phyloP scores from a whole-genome alignment of 257 asterid species.

The Fraxinus quadrangulata region DNA sequence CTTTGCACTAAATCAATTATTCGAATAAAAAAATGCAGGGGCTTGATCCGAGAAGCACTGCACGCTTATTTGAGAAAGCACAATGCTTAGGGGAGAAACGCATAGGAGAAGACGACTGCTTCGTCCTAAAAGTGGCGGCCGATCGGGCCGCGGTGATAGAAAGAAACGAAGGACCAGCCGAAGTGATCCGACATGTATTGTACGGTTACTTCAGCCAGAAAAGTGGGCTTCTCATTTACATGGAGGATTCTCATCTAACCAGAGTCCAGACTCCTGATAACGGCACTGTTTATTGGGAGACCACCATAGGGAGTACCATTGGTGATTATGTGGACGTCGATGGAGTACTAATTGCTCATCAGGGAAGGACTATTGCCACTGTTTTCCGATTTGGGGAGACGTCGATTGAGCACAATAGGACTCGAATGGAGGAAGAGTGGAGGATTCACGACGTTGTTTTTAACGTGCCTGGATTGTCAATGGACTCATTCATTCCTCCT shows the following conservation, averaged over 20 bases:
- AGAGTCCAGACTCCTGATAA: slow-evolving; percentile 52
- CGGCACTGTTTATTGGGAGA: slow-evolving; percentile 81
- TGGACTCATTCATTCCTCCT: slow-evolving; percentile 73
- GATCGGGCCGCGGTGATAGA: slow-evolving; percentile 71
- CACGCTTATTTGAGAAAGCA: slow-evolving; percentile 60
- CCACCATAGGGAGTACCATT: slow-evolving; percentile 75
- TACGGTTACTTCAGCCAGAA: slow-evolving; percentile 88
- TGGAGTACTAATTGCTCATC: slow-evolving; percentile 69
- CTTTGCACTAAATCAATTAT: background rate
- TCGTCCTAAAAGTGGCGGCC: slow-evolving; percentile 79
- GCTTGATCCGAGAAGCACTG: slow-evolving; percentile 73
- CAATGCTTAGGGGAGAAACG: slow-evolving; percentile 82
- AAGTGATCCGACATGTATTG: slow-evolving; percentile 75
- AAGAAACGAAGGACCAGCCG: slow-evolving; percentile 84
- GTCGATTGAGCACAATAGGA: slow-evolving; percentile 57
- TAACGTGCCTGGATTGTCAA: slow-evolving; percentile 64
- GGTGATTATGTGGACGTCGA: slow-evolving; percentile 71
- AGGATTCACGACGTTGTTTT: slow-evolving; percentile 67
- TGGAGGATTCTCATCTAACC: slow-evolving; percentile 84
- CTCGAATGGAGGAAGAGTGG: slow-evolving; percentile 73
- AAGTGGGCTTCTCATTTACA: slow-evolving; percentile 76
- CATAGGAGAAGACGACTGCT: slow-evolving; percentile 83
- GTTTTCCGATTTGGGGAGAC: slow-evolving; percentile 79
- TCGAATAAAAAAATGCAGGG: slow-evolving; percentile 49
- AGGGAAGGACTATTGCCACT: slow-evolving; percentile 73